These are phyloP conservation scores for Mortierella sp. DNA, from an alignment of 371 early-diverging fungal species.

Conservation along the genomic window DNA sequence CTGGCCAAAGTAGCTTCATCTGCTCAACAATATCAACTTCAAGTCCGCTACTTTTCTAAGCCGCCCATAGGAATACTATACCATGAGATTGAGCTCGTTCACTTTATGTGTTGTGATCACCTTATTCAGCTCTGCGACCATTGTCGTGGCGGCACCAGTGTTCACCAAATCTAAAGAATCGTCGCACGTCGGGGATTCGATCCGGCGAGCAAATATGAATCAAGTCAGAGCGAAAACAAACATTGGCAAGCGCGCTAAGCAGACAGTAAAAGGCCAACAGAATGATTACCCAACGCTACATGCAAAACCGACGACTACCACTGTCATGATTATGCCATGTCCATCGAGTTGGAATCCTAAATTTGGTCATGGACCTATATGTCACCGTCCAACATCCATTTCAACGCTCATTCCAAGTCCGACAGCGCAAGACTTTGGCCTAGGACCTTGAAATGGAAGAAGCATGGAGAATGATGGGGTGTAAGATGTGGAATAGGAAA, in stretches of 20 bases:
- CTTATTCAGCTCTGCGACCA: not conserved
- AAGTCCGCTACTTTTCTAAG: not conserved
- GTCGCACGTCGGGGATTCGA: not conserved
- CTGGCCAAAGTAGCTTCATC: not conserved
- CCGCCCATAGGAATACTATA: not conserved
- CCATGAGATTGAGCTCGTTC: not conserved
- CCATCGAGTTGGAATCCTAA: slow-evolving; percentile 4
- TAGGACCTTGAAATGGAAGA: not conserved
- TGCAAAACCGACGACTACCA: not conserved
- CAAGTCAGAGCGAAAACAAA: not conserved
- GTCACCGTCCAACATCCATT: not conserved
- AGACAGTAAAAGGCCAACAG: not conserved
- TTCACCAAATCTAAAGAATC: not conserved
- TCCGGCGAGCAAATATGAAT: not conserved
- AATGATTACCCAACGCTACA: not conserved
- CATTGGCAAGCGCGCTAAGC: not conserved
- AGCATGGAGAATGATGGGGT: not conserved
- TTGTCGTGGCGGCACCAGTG: not conserved
- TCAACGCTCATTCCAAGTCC: not conserved
- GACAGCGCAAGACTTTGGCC: not conserved
- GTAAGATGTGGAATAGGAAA: too few relatives aligned
- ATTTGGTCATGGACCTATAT: slow-evolving; percentile 12
- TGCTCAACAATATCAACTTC: not conserved
- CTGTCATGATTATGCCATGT: slow-evolving; percentile 3
- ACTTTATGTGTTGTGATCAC: not conserved